A percentile compares a stretch with the other conserved stretches of the same genome.
Conservation (phyloP, 768 basidiomycete genomes). For the Macrolepiota dolichaula region DNA sequence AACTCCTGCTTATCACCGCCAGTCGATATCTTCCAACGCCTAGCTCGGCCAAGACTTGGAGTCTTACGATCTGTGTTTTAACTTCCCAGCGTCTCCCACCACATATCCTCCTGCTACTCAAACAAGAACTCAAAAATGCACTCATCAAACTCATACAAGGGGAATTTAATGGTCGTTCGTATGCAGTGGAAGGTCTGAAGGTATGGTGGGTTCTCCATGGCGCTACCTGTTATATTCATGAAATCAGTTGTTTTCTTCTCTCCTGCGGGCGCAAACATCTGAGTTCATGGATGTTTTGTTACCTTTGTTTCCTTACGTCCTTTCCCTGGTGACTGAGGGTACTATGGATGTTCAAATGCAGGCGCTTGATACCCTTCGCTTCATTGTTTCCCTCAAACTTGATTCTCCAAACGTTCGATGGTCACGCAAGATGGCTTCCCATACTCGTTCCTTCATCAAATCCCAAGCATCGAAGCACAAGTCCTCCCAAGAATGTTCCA, state of each 20-base stretch:
- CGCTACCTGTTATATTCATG: not conserved
- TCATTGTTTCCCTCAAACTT: not conserved
- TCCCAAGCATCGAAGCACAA: slow-evolving; percentile 2
- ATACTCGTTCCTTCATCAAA: slow-evolving; percentile 7
- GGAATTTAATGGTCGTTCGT: slow-evolving; percentile 1
- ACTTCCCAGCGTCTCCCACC: slow-evolving; percentile 46
- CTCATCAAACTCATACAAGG: not conserved
- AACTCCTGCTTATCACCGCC: slow-evolving; percentile 40
- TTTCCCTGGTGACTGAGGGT: not conserved
- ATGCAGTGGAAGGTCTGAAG: slow-evolving; percentile 1
- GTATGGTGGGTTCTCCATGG: not conserved
- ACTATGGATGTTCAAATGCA: not conserved
- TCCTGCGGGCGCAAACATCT: not conserved
- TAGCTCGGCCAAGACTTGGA: slow-evolving; percentile 40
- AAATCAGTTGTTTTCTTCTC: slow-evolving; percentile 1
- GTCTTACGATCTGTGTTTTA: slow-evolving; percentile 48
- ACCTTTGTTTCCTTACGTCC: not conserved
- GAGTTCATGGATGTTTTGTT: not conserved
- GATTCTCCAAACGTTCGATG: not conserved
- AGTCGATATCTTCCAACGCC: slow-evolving; percentile 30
- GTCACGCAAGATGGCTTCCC: not conserved
- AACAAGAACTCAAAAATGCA: not conserved
- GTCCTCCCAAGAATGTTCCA: slow-evolving; percentile 20
- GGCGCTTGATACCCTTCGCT: slow-evolving; percentile 2
- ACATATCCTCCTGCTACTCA: slow-evolving; percentile 25